Base-by-base conservation (phyloP, 805 yeast genomes). In the Sungouiozyma intestinalis region DNA sequence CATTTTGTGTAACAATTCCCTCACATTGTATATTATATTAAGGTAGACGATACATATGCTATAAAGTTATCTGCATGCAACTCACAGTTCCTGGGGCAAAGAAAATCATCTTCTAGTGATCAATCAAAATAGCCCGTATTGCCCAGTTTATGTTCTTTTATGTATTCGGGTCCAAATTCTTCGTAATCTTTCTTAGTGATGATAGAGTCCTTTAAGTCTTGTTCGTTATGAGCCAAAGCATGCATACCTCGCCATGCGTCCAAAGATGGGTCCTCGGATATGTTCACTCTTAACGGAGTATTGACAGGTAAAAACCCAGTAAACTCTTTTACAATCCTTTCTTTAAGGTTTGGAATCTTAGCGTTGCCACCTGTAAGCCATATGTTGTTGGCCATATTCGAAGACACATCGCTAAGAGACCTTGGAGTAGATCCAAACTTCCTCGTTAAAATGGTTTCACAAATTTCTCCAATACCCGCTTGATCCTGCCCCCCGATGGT, bases 201-300 rank as follows among this genome's bases (percentile, higher is more conserved):
- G 45, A 71, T 76, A 8, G 75, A 65, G 2, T 63, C 50, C 20
- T 66, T 52, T 33, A 72, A 69, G 1, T 58, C 60, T 15, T 69
- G 76, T 1, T 63, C 69, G 17, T 72, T 68, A 2, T 53, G 52
- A 4, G 88, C 67, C 84, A 95, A 85, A 53, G 74, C 73, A 11
- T 85, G 79, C 94, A 92, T 87, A 21, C 98, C 98, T 53, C 70
- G 79, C 97, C 98, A 92, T 1, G 97, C 76, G 60, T 90, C 98
- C 24, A 74, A 54, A 1, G 74, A 50, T 2, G 95, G 90, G 57
- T 85, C 78, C 2, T 61, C 49, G 0, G 95, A 92, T 15, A 63
- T 55, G 42, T 81, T 65, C 1, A 88, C 81, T 4, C 68, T 63
- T 31, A 88, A 63, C 0, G 75, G 72, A 0, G 82, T 65, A 1